Conservation (phyloP, 768 basidiomycete species). For the Lactarius deliciosus region DNA sequence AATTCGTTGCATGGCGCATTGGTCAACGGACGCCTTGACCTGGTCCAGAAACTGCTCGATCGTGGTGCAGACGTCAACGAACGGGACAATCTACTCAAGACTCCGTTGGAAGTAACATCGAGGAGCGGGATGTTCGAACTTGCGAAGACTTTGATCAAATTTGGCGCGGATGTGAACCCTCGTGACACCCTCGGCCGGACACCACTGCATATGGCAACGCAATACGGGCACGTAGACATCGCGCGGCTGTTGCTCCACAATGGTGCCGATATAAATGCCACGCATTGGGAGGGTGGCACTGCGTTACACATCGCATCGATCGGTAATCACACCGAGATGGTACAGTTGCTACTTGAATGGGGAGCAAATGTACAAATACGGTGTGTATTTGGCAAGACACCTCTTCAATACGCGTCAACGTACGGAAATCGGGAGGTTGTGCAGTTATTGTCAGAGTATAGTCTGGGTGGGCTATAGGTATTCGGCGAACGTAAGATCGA, state of each 20-base stretch:
- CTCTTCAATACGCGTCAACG: background rate
- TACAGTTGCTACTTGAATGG: background rate
- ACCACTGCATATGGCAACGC: background rate
- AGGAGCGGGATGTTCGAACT: background rate
- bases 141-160: background rate
- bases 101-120: background rate
- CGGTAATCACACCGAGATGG: background rate
- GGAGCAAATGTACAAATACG: background rate
- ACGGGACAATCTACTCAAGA: background rate
- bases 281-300: background rate
- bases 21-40: background rate
- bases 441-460: background rate
- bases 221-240: background rate
- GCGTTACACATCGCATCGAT: background rate
- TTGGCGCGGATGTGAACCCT: background rate
- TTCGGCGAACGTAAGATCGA: too few species aligned
- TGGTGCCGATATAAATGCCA: background rate
- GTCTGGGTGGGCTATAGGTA: background rate
- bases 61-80: background rate
- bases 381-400: background rate
- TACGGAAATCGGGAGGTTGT: background rate
- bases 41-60: background rate
- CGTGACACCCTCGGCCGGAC: background rate
- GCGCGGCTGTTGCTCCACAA: background rate
- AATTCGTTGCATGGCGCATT: background rate